A percentile compares a stretch with the other conserved stretches of the same genome.
phyloP scores from a whole-genome alignment of 768 basidiomycete species.

The Mycena capillaripes region DNA sequence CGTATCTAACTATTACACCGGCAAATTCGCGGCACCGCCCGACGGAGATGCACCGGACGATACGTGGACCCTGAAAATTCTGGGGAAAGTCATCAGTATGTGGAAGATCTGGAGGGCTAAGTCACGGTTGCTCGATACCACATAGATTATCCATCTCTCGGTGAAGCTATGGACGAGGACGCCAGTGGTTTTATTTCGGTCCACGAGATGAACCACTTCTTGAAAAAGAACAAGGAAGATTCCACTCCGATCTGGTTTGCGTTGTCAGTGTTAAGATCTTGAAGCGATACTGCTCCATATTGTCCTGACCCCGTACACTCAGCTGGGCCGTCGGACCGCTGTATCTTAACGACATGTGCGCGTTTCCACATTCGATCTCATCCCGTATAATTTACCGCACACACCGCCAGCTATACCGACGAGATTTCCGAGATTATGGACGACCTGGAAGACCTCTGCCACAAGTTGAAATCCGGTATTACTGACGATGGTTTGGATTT shows the following conservation, averaged over 20 bases:
- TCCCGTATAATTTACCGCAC: neutral
- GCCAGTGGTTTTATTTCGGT: slow-evolving; percentile 40
- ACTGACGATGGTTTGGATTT: neutral
- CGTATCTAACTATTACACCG: slow-evolving; percentile 36
- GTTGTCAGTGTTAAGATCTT: slow-evolving; percentile 4
- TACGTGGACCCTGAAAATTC: slow-evolving; percentile 43
- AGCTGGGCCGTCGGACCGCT: slow-evolving; percentile 25
- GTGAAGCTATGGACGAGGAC: slow-evolving; percentile 40
- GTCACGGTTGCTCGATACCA: no score
- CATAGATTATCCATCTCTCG: slow-evolving; percentile 36
- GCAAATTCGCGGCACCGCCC: slow-evolving; percentile 15
- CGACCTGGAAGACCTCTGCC: neutral
- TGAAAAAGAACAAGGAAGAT: slow-evolving; percentile 12
- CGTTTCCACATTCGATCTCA: neutral
- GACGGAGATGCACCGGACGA: slow-evolving; percentile 2
- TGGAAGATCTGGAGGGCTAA: neutral
- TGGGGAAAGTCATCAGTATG: slow-evolving; percentile 43
- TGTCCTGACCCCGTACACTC: neutral
- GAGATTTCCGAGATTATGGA: neutral
- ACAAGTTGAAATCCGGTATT: slow-evolving; percentile 11
- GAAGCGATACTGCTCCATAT: no score
- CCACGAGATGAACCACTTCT: slow-evolving; percentile 38
- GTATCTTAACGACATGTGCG: slow-evolving; percentile 13
- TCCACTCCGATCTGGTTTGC: slow-evolving; percentile 26
- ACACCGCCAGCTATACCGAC: slow-evolving; percentile 4